Evolutionary conservation across 345 rosid genomes (phyloP), one percentile per base, ranked within the genome.

Genomic region (Lumnitzera racemosa): DNA sequence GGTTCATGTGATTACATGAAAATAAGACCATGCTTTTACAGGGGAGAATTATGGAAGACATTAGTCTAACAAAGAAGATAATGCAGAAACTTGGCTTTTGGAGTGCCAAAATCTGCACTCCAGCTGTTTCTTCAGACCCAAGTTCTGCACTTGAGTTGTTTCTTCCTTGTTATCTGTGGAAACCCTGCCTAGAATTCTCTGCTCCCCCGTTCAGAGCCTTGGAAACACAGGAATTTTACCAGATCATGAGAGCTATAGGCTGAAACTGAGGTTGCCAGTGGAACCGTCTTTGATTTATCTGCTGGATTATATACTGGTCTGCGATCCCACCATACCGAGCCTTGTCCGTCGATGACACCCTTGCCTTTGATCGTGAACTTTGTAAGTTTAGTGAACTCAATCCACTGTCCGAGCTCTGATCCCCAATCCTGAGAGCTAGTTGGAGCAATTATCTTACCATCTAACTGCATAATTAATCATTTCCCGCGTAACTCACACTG

Each of bases 381-480:
- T 46, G 62, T 49, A 5, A 91, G 83, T 59, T 84, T 69, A 51
- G 73, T 78, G 76, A 91, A 88, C 50, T 86, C 87, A 12, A 91
- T 79, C 98, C 98, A 91, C 25, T 88, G 88, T 59, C 84, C 64
- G 41, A 77, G 77, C 49, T 81, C 83, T 62, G 81, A 72, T 46
- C 80, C 77, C 98, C 98, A 88, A 2, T 78, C 77, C 27, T 50
- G 58, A 24, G 95, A 74, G 68, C 77, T 72, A 43, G 84, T 83
- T 15, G 91, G 87, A 70, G 98, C 95, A 64, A 82, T 77, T 58
- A 91, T 83, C 71, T 75, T 88, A 49, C 98, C 95, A 58, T 91
- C 95, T 69, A 91, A 71, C 98, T 91, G 78, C 74, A 65, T 47
- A 24, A 16, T 27, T 31, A 61, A 12, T 61, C 25, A 41, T 31